Evolutionary conservation across 2,329 filamentous ascomycete genomes (phyloP).

Genomic region (Phaeoacremonium minimum): DNA sequence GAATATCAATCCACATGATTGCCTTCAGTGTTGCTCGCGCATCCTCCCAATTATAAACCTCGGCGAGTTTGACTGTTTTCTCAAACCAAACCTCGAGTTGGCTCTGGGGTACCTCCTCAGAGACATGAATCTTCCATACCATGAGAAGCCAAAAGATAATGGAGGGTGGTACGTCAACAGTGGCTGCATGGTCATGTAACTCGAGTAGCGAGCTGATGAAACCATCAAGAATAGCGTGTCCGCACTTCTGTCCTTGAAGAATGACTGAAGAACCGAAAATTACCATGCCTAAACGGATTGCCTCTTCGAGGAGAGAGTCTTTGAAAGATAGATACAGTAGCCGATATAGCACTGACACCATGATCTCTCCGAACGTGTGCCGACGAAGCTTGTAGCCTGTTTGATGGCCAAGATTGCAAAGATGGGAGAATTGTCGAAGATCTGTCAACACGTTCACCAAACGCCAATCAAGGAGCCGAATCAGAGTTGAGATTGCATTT

Average conservation of each 20-base stretch:
- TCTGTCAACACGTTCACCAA: slow-evolving; percentile 21
- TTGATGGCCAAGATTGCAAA: slow-evolving; percentile 16
- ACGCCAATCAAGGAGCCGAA: slow-evolving; percentile 12
- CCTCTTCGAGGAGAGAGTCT: slow-evolving; percentile 5
- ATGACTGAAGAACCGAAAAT: slow-evolving; percentile 20
- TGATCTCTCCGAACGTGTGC: slow-evolving; percentile 20
- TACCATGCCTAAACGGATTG: slow-evolving; percentile 20
- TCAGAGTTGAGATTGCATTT: slow-evolving; percentile 1
- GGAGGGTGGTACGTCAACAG: slow-evolving; percentile 6
- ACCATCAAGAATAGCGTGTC: slow-evolving; percentile 2
- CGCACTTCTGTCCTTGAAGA: slow-evolving; percentile 6
- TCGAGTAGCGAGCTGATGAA: background rate
- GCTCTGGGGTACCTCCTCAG: slow-evolving; percentile 9
- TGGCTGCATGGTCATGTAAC: background rate
- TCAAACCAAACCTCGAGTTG: slow-evolving; percentile 16
- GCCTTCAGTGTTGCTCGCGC: slow-evolving; percentile 2
- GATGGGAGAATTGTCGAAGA: slow-evolving; percentile 20
- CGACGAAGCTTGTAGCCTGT: slow-evolving; percentile 17
- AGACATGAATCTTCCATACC: slow-evolving; percentile 17
- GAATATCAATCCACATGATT: slow-evolving; percentile 7
- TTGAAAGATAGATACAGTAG: slow-evolving; percentile 18
- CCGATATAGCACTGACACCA: slow-evolving; percentile 23
- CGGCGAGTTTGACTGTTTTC: slow-evolving; percentile 11
- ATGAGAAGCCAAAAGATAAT: slow-evolving; percentile 19
- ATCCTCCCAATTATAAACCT: slow-evolving; percentile 11